Evolutionary conservation across 768 basidiomycete species (phyloP).

Genomic region (Candolleomyces eurysporus): DNA sequence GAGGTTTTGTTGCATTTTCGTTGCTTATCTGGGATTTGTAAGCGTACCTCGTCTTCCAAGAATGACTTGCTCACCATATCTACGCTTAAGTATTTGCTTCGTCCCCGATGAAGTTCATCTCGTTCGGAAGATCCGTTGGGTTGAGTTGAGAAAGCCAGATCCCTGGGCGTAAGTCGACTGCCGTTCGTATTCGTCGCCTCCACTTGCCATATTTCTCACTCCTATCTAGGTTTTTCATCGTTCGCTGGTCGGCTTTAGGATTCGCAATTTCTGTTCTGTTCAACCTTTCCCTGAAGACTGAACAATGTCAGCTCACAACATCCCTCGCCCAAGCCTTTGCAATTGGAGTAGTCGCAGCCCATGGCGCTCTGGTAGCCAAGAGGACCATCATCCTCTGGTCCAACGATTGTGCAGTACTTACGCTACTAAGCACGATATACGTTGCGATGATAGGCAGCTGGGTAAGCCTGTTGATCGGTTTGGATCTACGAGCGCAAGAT

Average conservation of each 20-base stretch:
- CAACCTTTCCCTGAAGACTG: constrained; percentile 7
- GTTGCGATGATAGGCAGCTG: constrained; percentile 5
- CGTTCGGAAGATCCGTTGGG: constrained; percentile 5
- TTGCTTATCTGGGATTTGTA: constrained; percentile 13
- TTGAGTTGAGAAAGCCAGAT: constrained; percentile 3
- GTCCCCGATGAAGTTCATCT: constrained; percentile 5
- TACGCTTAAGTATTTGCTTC: not conserved
- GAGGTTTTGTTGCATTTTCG: constrained; percentile 10
- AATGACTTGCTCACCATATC: not conserved
- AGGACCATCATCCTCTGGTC: constrained; percentile 1
- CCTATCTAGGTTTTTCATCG: constrained; percentile 1
- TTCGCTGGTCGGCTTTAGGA: not conserved
- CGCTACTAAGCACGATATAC: not conserved
- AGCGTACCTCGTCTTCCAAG: not conserved
- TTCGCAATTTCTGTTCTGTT: not conserved
- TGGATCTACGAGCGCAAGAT: not conserved
- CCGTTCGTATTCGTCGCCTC: not conserved
- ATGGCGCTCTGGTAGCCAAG: not conserved
- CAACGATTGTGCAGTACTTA: not conserved
- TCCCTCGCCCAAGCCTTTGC: constrained; percentile 6
- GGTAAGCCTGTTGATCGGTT: not conserved
- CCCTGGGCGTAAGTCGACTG: not conserved
- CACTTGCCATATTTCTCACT: not conserved
- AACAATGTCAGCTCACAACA: not conserved
- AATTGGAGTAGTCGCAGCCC: not conserved